Evolutionary conservation across 352 stramenopile genomes (phyloP).

Genomic region (Phytophthora syringae): DNA sequence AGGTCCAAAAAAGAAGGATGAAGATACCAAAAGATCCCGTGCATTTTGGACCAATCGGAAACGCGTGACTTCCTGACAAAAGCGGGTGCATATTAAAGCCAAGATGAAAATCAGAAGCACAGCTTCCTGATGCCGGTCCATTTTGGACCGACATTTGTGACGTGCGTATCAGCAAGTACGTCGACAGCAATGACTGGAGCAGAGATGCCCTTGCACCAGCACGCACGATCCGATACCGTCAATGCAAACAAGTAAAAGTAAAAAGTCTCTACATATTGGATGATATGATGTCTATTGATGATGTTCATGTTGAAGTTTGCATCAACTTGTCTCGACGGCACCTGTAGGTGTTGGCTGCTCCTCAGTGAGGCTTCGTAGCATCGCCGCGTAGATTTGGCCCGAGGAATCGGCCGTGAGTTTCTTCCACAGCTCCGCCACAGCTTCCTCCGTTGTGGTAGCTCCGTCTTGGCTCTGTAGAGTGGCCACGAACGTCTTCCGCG

Average conservation of each 20-base stretch:
- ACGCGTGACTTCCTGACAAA: not conserved
- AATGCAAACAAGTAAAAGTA: no score
- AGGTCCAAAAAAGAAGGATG: not conserved
- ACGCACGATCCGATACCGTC: no score
- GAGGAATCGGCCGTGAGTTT: slow-evolving; percentile 29
- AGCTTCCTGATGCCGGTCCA: no score
- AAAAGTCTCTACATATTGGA: no score
- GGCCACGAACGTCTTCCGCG: slow-evolving; percentile 34
- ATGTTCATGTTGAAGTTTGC: slow-evolving; percentile 32
- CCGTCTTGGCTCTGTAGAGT: slow-evolving; percentile 8
- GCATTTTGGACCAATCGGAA: slow-evolving; percentile 21
- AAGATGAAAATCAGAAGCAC: slow-evolving; percentile 31
- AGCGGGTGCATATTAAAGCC: slow-evolving; percentile 7
- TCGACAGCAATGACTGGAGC: slow-evolving; percentile 18
- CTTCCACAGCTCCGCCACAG: slow-evolving; percentile 29
- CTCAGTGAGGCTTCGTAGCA: slow-evolving; percentile 15
- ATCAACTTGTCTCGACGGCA: not conserved
- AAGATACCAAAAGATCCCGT: slow-evolving; percentile 28
- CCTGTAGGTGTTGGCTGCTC: not conserved
- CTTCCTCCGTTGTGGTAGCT: slow-evolving; percentile 2
- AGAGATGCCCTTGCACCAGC: slow-evolving; percentile 9
- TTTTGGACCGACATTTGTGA: no score
- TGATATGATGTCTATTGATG: no score
- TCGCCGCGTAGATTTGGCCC: slow-evolving; percentile 32
- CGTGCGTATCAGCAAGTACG: slow-evolving; percentile 23